A percentile compares a stretch with the other conserved stretches of the same genome.
Evolutionary conservation across 1,284 basidiomycete genomes (phyloP).

Genomic region (Fomitiporia mediterranea): DNA sequence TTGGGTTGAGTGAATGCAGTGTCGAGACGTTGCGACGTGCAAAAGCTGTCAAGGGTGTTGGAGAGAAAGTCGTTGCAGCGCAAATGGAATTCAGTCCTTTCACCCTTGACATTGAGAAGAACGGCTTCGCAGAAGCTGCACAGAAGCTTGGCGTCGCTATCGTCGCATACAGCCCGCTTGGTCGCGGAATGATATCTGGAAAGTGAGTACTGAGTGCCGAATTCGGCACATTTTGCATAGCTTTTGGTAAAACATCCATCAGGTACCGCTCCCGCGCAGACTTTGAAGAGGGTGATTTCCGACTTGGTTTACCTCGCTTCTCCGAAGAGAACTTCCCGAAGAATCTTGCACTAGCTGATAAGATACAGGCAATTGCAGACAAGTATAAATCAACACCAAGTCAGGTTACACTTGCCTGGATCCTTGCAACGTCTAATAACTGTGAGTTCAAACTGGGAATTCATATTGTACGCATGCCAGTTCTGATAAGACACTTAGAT

Average conservation of each 20-base stretch:
- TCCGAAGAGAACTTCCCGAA: conserved; percentile 35
- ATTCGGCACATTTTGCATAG: too few species aligned
- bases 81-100: conserved; percentile 8
- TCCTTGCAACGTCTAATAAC: conserved; percentile 23
- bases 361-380: conserved; percentile 28
- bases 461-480: not conserved
- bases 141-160: conserved; percentile 34
- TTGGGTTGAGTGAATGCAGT: conserved; percentile 35
- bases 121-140: conserved; percentile 28
- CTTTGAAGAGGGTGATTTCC: conserved; percentile 33
- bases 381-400: conserved; percentile 30
- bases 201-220: conserved; percentile 25
- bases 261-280: conserved; percentile 29
- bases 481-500: conserved; percentile 10
- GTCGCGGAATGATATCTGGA: conserved; percentile 36
- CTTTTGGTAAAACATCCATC: too few species aligned
- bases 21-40: conserved; percentile 36
- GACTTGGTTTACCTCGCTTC: conserved; percentile 30
- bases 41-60: conserved; percentile 20
- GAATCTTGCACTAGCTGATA: conserved; percentile 35
- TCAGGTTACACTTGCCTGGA: conserved; percentile 40
- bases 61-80: conserved; percentile 15
- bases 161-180: conserved; percentile 37
- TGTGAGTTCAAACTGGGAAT: too few species aligned
- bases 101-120: conserved; percentile 25